These are phyloP conservation scores for Salix suchowensis DNA, from an alignment of 345 rosid species.

Conservation along the genomic window DNA sequence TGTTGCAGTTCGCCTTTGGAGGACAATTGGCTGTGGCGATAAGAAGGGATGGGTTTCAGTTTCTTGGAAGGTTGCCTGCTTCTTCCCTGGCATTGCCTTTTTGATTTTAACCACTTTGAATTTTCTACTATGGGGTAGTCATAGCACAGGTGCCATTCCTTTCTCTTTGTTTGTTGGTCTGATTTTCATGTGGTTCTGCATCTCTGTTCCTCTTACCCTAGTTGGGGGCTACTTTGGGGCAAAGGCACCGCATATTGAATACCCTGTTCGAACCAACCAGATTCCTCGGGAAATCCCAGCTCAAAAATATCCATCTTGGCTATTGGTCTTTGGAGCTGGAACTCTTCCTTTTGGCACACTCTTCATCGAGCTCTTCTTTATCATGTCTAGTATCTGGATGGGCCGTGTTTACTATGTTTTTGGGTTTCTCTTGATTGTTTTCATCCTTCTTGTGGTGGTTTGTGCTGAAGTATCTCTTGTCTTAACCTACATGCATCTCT, in stretches of 20 bases:
- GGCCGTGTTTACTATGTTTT: constrained; percentile 72
- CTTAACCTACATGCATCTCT: constrained; percentile 69
- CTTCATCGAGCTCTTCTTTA: constrained; percentile 76
- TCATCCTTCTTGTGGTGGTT: constrained; percentile 63
- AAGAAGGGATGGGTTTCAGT: constrained; percentile 62
- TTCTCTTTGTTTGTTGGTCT: constrained; percentile 49
- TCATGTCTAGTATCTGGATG: constrained; percentile 77
- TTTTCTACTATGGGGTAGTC: constrained; percentile 62
- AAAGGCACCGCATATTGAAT: constrained; percentile 57
- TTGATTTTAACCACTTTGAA: constrained; percentile 50
- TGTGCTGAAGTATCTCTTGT: constrained; percentile 72
- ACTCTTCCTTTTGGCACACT: constrained; percentile 73
- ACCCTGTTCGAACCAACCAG: constrained; percentile 72
- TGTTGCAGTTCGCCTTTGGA: constrained; percentile 68
- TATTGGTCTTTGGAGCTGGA: constrained; percentile 69
- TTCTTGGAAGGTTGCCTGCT: constrained; percentile 68
- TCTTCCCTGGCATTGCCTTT: constrained; percentile 74
- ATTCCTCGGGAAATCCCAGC: constrained; percentile 75
- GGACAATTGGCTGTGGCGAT: constrained; percentile 54
- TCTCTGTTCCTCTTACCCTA: constrained; percentile 65
- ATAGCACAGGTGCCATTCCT: constrained; percentile 74
- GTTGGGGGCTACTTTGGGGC: constrained; percentile 66
- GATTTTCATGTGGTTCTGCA: constrained; percentile 60
- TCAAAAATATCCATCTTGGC: constrained; percentile 73
- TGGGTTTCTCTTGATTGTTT: constrained; percentile 53